phyloP scores from a whole-genome alignment of 129 eudicot species.

The Logfia minima region DNA sequence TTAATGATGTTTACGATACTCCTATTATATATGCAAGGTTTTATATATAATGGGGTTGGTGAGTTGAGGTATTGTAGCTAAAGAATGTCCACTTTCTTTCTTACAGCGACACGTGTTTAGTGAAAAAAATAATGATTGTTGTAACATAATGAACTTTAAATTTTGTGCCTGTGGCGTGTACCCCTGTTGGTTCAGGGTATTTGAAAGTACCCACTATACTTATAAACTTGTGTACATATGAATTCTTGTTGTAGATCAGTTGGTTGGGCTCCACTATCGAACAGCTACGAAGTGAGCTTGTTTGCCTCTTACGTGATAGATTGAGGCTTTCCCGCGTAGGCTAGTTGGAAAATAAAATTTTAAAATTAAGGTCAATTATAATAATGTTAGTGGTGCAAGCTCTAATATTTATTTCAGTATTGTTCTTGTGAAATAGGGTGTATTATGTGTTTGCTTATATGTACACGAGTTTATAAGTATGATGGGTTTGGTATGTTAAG shows the following conservation, averaged over 20 bases:
- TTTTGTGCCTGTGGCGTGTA: no score
- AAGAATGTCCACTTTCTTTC: conserved; percentile 27
- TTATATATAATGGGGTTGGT: conserved; percentile 52
- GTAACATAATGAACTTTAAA: conserved; percentile 18
- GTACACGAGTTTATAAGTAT: neutral
- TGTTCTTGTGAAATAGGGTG: neutral
- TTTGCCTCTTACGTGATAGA: neutral
- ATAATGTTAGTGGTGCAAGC: conserved; percentile 38
- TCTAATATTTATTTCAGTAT: neutral
- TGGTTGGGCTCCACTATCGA: no score
- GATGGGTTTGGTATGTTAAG: conserved; percentile 34
- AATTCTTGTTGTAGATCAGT: no score
- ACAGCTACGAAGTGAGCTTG: no score
- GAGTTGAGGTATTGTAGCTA: conserved; percentile 16
- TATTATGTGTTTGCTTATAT: neutral
- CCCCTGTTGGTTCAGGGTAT: no score
- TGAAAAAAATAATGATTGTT: conserved; percentile 20
- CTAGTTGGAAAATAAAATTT: neutral
- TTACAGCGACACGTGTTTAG: neutral
- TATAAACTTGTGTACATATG: no score
- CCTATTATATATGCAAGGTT: conserved; percentile 7
- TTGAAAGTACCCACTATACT: no score
- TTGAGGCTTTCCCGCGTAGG: neutral
- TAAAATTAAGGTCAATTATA: neutral
- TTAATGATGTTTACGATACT: conserved; percentile 13